Conservation (phyloP, 2,329 filamentous ascomycete genomes). For the Elsinoe australis region DNA sequence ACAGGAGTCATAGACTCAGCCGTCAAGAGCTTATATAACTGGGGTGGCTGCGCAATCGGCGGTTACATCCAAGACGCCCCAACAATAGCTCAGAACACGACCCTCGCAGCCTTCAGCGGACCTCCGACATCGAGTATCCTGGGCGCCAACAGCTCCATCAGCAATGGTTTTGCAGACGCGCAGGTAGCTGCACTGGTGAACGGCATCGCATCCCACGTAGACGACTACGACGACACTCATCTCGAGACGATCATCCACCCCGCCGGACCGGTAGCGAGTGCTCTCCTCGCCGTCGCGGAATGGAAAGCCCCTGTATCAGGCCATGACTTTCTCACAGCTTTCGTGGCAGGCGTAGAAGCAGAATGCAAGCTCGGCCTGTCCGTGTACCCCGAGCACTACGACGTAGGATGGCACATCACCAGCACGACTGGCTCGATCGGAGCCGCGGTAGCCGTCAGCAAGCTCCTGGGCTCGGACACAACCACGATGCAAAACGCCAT, state of each 20-base stretch:
- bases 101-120: slow-evolving; percentile 34
- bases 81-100: slow-evolving; percentile 31
- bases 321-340: slow-evolving; percentile 43
- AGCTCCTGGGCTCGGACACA: slow-evolving; percentile 37
- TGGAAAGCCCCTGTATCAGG: slow-evolving; percentile 37
- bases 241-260: slow-evolving; percentile 51
- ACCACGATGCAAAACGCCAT: slow-evolving; percentile 44
- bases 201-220: slow-evolving; percentile 49
- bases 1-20: slow-evolving; percentile 38
- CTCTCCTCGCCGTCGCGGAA: slow-evolving; percentile 44
- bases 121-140: slow-evolving; percentile 33
- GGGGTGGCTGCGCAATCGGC: slow-evolving; percentile 47
- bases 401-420: slow-evolving; percentile 51
- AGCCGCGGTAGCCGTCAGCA: slow-evolving; percentile 46
- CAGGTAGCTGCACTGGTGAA: slow-evolving; percentile 47
- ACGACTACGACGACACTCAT: slow-evolving; percentile 53
- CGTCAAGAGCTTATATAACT: slow-evolving; percentile 47
- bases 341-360: slow-evolving; percentile 47
- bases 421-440: slow-evolving; percentile 46
- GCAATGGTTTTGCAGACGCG: slow-evolving; percentile 34
- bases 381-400: slow-evolving; percentile 49
- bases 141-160: slow-evolving; percentile 28
- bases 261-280: slow-evolving; percentile 44
- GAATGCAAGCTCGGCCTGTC: slow-evolving; percentile 47
- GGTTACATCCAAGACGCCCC: slow-evolving; percentile 44